A percentile compares a stretch with the other conserved stretches of the same genome.
Evolutionary conservation across 768 basidiomycete genomes (phyloP).

Genomic region (Lactarius quietus): DNA sequence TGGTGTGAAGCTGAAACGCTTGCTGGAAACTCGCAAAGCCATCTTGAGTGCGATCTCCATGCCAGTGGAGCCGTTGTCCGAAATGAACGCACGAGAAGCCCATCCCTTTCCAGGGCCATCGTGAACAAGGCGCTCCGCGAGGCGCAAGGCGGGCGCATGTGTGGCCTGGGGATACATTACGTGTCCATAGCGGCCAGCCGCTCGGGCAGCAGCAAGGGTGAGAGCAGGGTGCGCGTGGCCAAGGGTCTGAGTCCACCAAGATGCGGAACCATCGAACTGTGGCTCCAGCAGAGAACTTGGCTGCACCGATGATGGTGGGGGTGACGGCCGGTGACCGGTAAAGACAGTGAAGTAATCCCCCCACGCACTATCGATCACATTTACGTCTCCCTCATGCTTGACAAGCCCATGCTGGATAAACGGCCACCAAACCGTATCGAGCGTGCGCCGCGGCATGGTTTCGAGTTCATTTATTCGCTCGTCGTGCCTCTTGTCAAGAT

Average conservation of each 20-base stretch:
- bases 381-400: slow-evolving; percentile 66
- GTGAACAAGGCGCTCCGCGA: slow-evolving; percentile 74
- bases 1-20: slow-evolving; percentile 38
- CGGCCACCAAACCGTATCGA: slow-evolving; percentile 91
- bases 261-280: slow-evolving; percentile 88
- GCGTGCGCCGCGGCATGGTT: slow-evolving; percentile 72
- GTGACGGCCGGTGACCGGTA: slow-evolving; percentile 32
- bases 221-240: slow-evolving; percentile 78
- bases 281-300: slow-evolving; percentile 45
- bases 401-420: slow-evolving; percentile 88
- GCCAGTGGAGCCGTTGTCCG: slow-evolving; percentile 92
- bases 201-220: slow-evolving; percentile 81
- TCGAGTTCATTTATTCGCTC: slow-evolving; percentile 68
- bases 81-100: slow-evolving; percentile 90
- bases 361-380: slow-evolving; percentile 87
- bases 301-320: slow-evolving; percentile 25
- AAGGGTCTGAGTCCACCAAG: slow-evolving; percentile 96
- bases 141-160: slow-evolving; percentile 77
- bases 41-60: slow-evolving; percentile 99
- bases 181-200: slow-evolving; percentile 93
- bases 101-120: slow-evolving; percentile 83
- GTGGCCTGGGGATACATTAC: slow-evolving; percentile 93
- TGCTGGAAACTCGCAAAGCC: slow-evolving; percentile 72
- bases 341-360: slow-evolving; percentile 84
- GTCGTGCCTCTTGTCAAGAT: slow-evolving; percentile 61